Evolutionary conservation across 2,329 filamentous ascomycete genomes (phyloP), one percentile per base, ranked within the genome.

Genomic region (Aspergillus sp.): DNA sequence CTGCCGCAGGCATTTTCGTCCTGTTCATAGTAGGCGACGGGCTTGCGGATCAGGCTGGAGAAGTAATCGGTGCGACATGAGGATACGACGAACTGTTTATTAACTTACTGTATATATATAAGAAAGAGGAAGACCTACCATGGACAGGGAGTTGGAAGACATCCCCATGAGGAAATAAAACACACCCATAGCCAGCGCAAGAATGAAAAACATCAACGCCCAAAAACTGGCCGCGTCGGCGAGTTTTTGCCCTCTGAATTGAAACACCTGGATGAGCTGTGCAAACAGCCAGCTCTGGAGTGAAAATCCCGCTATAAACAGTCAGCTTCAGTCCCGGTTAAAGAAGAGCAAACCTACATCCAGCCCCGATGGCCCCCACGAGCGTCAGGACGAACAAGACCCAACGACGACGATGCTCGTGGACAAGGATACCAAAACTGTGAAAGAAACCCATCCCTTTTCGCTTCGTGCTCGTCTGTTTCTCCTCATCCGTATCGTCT

Each of bases 181-280:
- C 3, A 67, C 34, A 0, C 67, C 59, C 28, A 74, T 71, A 1
- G 61, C 71, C 8, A 79, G 49, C 0, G 76, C 75, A 5, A 79
- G 67, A 6, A 79, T 58, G 53, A 79, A 77, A 56, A 79, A 78
- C 74, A 79, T 79, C 10, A 79, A 64, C 0, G 74, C 66, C 58
- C 70, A 78, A 53, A 78, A 77, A 50, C 78, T 67, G 8, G 68
- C 72, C 41, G 68, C 59, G 1, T 66, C 46, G 13, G 66, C 59
- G 4, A 70, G 67, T 48, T 64, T 57, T 6, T 58, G 40, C 1
- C 69, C 64, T 11, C 59, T 64, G 30, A 70, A 60, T 33, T 68
- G 66, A 47, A 79, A 80, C 4, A 73, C 71, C 34, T 67, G 53
- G 33, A 78, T 65, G 1, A 78, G 58, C 7, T 70, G 62, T 3